These are phyloP conservation scores for Pichia sp. DNA, from an alignment of 1,139 yeast species.

Conservation along the genomic window DNA sequence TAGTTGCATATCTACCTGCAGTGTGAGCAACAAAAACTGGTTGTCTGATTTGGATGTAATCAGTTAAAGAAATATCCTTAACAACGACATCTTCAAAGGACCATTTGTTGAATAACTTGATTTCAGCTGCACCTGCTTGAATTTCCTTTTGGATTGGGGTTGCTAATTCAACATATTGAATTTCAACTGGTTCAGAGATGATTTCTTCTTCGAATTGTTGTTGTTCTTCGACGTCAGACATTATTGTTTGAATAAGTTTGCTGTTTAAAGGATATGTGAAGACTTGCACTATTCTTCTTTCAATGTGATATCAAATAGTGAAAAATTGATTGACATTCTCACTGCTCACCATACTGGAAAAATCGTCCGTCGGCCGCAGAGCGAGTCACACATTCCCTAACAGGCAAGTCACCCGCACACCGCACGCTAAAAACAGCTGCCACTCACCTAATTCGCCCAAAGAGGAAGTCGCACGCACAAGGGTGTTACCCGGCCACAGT, in stretches of 20 bases:
- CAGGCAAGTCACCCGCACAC: conserved; percentile 7
- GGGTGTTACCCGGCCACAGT: conserved; percentile 26
- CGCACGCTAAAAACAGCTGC: conserved; percentile 4
- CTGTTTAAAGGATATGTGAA: not conserved
- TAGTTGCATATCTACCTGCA: conserved; percentile 99
- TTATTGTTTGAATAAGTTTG: conserved; percentile 8
- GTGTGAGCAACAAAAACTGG: conserved; percentile 99
- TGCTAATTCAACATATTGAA: conserved; percentile 71
- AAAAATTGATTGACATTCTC: not conserved
- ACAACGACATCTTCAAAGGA: conserved; percentile 95
- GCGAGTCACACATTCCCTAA: conserved; percentile 23
- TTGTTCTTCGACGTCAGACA: conserved; percentile 32
- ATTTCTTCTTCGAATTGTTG: conserved; percentile 20
- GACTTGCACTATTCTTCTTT: not conserved
- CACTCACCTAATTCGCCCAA: conserved; percentile 22
- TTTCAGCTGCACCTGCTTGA: conserved; percentile 92
- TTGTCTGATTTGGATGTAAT: conserved; percentile 95
- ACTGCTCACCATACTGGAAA: not conserved
- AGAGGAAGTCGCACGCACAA: conserved; percentile 19
- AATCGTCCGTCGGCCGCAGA: not conserved
- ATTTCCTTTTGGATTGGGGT: conserved; percentile 96
- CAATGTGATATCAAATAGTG: not conserved
- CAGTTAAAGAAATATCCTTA: conserved; percentile 96
- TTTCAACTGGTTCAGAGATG: conserved; percentile 34
- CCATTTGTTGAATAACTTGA: conserved; percentile 99